Evolutionary conservation across 2,329 filamentous ascomycete species (phyloP), one percentile per base, ranked within the genome.

Genomic region (Biscogniauxia mediterranea): DNA sequence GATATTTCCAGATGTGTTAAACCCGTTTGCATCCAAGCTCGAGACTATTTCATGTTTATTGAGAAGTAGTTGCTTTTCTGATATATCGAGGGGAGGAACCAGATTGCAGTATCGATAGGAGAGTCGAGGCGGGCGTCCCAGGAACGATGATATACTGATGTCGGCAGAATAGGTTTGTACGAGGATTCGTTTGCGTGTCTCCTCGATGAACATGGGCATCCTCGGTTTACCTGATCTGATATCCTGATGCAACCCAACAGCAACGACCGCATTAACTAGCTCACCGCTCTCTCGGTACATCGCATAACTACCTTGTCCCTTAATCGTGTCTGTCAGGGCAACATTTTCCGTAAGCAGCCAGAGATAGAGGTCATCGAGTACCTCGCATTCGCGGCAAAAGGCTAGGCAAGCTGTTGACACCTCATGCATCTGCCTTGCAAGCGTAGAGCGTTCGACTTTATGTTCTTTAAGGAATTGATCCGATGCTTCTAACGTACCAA

Each of bases 81-180:
- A 62, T 50, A 76, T 66, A 57, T 75, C 74, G 8, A 73, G 56
- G 0, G 71, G 72, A 1, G 69, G 62, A 0, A 66, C 64, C 0
- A 75, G 57, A 49, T 69, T 73, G 63, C 70, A 73, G 38, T 76
- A 75, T 2, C 73, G 71, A 49, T 74, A 69, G 4, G 70, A 72
- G 2, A 75, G 55, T 9, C 74, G 70, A 8, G 74, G 73, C 2
- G 74, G 74, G 1, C 74, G 72, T 17, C 74, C 74, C 21, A 75
- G 63, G 55, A 74, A 74, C 1, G 69, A 69, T 0, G 73, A 65
- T 1, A 70, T 64, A 25, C 70, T 68, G n/a, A 75, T 68, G 53
- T 76, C 74, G 20, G 60, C 55, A 19, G 64, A 69, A 59, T 76
- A 76, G 6, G 69, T 68, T 1, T 56, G 57, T 3, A 64, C 52